These are phyloP conservation scores for Cryphonectria naterciae DNA, from an alignment of 2,329 filamentous ascomycete genomes.

Conservation along the genomic window DNA sequence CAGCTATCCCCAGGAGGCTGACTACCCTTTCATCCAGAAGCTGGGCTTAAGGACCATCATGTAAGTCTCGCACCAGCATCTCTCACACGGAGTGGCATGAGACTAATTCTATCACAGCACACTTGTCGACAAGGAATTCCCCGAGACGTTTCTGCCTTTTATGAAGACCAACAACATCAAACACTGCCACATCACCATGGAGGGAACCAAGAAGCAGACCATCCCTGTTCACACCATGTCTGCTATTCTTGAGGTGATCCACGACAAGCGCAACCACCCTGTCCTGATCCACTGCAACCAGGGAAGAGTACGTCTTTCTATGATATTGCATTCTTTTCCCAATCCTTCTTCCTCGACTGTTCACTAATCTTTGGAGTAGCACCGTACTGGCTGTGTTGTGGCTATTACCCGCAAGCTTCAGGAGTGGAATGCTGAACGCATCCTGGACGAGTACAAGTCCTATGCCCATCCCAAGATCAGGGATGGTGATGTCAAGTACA, in stretches of 20 bases:
- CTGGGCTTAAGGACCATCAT: slow-evolving; percentile 80
- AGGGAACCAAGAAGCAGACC: slow-evolving; percentile 82
- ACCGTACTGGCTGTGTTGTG: slow-evolving; percentile 88
- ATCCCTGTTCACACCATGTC: slow-evolving; percentile 71
- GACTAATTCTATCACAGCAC: slow-evolving; percentile 48
- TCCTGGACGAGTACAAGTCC: slow-evolving; percentile 73
- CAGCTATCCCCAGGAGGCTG: slow-evolving; percentile 73
- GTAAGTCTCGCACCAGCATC: slow-evolving; percentile 49
- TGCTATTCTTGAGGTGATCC: slow-evolving; percentile 70
- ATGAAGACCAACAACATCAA: slow-evolving; percentile 68
- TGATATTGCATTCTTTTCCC: neutral
- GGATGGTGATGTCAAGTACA: slow-evolving; percentile 63
- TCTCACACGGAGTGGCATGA: neutral
- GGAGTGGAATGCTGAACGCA: slow-evolving; percentile 64
- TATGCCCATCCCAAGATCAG: slow-evolving; percentile 66
- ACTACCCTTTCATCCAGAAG: slow-evolving; percentile 70
- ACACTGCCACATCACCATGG: slow-evolving; percentile 76
- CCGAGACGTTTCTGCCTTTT: slow-evolving; percentile 61
- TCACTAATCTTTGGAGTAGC: slow-evolving; percentile 48
- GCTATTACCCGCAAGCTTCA: slow-evolving; percentile 76
- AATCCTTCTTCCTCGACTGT: slow-evolving; percentile 2
- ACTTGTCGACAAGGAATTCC: slow-evolving; percentile 65
- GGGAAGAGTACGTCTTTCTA: slow-evolving; percentile 64
- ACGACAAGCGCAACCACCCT: slow-evolving; percentile 76
- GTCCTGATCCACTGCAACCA: slow-evolving; percentile 92